Evolutionary conservation across 148 eudicot species (phyloP).

Genomic region (Cornus suecica): DNA sequence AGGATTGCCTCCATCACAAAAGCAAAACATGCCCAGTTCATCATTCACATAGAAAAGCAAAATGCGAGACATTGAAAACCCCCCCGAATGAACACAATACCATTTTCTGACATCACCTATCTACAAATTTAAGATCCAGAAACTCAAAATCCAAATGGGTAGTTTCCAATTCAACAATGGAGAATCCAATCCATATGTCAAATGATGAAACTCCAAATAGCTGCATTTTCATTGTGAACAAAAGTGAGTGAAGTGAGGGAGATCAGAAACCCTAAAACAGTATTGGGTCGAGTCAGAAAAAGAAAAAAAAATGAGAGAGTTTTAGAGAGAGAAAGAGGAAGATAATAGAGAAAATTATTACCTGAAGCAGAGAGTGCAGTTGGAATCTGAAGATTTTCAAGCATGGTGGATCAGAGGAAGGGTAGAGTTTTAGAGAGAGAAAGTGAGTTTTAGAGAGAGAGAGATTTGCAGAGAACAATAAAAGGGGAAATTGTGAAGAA

Average conservation of each 20-base stretch:
- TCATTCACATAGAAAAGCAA: conserved; percentile 1
- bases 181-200: conserved; percentile 18
- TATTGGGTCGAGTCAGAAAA: neutral
- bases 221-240: conserved; percentile 32
- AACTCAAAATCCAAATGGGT: conserved; percentile 22
- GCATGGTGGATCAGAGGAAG: conserved; percentile 27
- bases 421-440: neutral
- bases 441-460: conserved; percentile 13
- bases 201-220: conserved; percentile 22
- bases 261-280: conserved; percentile 12
- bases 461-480: neutral
- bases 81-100: neutral
- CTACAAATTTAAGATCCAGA: conserved; percentile 29
- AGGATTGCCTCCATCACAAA: neutral
- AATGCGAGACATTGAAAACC: conserved; percentile 5
- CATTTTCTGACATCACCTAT: conserved; percentile 6
- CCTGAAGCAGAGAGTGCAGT: conserved; percentile 25
- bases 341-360: neutral
- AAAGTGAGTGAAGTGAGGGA: conserved; percentile 12
- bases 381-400: conserved; percentile 32
- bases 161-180: conserved; percentile 6
- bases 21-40: neutral
- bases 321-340: neutral
- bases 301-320: neutral
- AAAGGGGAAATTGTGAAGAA: neutral